These are phyloP conservation scores for Kodamaea kaohsiungensis DNA, from an alignment of 805 yeast genomes.

Conservation along the genomic window DNA sequence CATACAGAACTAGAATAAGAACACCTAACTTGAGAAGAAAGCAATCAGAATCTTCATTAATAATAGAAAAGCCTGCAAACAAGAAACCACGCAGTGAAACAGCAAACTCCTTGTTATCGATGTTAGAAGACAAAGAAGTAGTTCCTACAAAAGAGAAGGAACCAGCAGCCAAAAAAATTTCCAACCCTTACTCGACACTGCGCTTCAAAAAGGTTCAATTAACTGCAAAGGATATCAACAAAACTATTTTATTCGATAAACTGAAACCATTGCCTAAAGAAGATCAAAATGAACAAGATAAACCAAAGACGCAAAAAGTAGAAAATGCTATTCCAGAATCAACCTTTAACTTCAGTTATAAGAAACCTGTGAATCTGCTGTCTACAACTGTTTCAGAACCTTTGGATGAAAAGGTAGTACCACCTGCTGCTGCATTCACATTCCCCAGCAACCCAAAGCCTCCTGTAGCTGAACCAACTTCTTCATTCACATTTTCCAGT, in stretches of 20 bases:
- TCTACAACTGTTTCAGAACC: background rate
- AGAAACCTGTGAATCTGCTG: conserved; percentile 2
- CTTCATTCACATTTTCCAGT: background rate
- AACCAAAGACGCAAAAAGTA: background rate
- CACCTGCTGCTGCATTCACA: background rate
- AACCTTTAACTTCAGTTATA: conserved; percentile 5
- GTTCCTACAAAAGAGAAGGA: background rate
- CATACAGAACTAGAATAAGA: conserved; percentile 41
- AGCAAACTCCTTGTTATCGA: conserved; percentile 39
- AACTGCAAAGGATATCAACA: conserved; percentile 38
- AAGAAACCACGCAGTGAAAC: conserved; percentile 33
- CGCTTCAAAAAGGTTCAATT: conserved; percentile 9
- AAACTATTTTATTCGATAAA: conserved; percentile 36
- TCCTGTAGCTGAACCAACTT: background rate
- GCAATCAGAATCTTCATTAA: background rate
- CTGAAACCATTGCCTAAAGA: conserved; percentile 23
- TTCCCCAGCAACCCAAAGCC: background rate
- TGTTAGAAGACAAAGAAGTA: conserved; percentile 30
- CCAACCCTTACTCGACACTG: conserved; percentile 15
- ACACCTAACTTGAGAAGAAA: conserved; percentile 26
- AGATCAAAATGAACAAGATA: background rate
- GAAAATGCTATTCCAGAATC: conserved; percentile 5
- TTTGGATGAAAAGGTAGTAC: background rate
- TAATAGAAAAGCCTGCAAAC: background rate
- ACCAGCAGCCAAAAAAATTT: conserved; percentile 7